phyloP scores from a whole-genome alignment of 1,284 basidiomycete genomes.

The Trichosporon sp. region DNA sequence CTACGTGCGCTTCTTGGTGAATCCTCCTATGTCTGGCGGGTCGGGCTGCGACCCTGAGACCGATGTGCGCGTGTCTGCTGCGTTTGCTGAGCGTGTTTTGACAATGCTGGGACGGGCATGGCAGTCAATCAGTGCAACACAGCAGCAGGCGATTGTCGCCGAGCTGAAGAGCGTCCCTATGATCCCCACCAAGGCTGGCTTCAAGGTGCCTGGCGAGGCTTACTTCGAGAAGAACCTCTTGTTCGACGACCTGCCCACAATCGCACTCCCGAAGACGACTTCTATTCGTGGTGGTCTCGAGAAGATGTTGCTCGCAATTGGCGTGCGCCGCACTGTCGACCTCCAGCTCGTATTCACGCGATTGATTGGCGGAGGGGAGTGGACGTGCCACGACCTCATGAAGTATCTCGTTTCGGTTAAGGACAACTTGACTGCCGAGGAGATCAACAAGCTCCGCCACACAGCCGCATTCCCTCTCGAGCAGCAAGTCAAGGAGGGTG shows the following conservation, averaged over 20 bases:
- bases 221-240: constrained; percentile 86
- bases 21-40: constrained; percentile 51
- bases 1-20: constrained; percentile 67
- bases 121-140: constrained; percentile 60
- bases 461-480: constrained; percentile 79
- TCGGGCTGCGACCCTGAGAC: constrained; percentile 51
- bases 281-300: constrained; percentile 70
- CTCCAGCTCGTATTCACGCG: constrained; percentile 79
- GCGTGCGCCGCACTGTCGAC: constrained; percentile 87
- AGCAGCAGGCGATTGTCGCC: constrained; percentile 57
- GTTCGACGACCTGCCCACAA: constrained; percentile 80
- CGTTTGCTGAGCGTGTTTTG: constrained; percentile 80
- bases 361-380: constrained; percentile 51
- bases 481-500: constrained; percentile 37
- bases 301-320: constrained; percentile 68
- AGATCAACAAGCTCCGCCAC: constrained; percentile 65
- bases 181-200: constrained; percentile 76
- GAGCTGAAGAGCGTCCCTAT: constrained; percentile 64
- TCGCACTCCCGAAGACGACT: constrained; percentile 64
- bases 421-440: constrained; percentile 61
- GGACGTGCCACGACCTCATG: constrained; percentile 54
- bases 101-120: constrained; percentile 67
- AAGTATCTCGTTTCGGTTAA: constrained; percentile 85
- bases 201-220: constrained; percentile 67
- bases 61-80: constrained; percentile 63